Evolutionary conservation across 192 early-diverging fungal species (phyloP).

Genomic region (Gorgonomyces haynaldii): DNA sequence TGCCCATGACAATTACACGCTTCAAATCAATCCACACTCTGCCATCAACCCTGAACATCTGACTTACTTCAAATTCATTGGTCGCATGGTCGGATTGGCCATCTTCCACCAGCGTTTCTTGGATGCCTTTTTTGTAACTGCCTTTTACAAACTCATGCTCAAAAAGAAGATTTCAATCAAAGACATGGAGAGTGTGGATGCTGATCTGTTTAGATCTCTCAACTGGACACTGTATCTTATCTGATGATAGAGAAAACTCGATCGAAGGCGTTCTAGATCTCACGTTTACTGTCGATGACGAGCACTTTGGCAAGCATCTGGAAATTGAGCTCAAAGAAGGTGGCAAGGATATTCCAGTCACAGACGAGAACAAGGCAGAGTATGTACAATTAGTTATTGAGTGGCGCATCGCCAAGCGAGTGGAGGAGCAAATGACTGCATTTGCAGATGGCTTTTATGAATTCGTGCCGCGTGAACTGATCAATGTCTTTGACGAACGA

Average conservation of each 20-base stretch:
- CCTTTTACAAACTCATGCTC: slow-evolving; percentile 95
- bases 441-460: slow-evolving; percentile 92
- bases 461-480: slow-evolving; percentile 87
- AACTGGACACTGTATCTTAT: slow-evolving; percentile 73
- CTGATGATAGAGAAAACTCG: slow-evolving; percentile 61
- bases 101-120: slow-evolving; percentile 96
- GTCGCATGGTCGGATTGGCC: slow-evolving; percentile 86
- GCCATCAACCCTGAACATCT: slow-evolving; percentile 94
- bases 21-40: slow-evolving; percentile 95
- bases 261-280: slow-evolving; percentile 75
- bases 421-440: slow-evolving; percentile 94
- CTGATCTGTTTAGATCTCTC: slow-evolving; percentile 79
- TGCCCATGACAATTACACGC: slow-evolving; percentile 94
- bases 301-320: slow-evolving; percentile 80
- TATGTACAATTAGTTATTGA: slow-evolving; percentile 83
- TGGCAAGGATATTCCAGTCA: slow-evolving; percentile 85
- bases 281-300: slow-evolving; percentile 89
- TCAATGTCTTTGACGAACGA: slow-evolving; percentile 93
- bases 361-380: slow-evolving; percentile 92
- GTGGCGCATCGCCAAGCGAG: slow-evolving; percentile 77
- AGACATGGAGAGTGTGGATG: slow-evolving; percentile 93
- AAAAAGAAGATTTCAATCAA: slow-evolving; percentile 76
- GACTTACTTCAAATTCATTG: slow-evolving; percentile 97
- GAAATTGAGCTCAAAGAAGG: slow-evolving; percentile 80
- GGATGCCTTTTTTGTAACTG: slow-evolving; percentile 90